A percentile compares a stretch with the other conserved stretches of the same genome.
Conservation (phyloP, 2,329 filamentous ascomycete genomes). For the Peltaster fructicola region DNA sequence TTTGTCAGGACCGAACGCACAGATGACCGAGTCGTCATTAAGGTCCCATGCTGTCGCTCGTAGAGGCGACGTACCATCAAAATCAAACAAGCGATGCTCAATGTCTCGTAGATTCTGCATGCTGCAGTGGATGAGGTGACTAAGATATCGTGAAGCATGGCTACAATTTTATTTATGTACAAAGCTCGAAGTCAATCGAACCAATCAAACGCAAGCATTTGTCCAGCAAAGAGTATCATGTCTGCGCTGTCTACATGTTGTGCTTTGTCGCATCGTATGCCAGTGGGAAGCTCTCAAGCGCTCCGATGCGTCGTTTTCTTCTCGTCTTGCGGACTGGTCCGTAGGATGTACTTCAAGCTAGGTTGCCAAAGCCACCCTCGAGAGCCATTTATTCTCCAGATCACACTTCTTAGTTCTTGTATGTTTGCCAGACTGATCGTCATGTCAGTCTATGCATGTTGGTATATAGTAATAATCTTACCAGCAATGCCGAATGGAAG, state of each 20-base stretch:
- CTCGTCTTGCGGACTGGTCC: no score
- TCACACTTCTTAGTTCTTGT: constrained; percentile 34
- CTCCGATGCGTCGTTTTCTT: no score
- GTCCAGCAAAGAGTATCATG: no score
- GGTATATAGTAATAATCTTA: constrained; percentile 24
- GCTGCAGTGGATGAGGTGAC: constrained; percentile 15
- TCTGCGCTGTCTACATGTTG: no score
- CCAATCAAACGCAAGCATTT: no score
- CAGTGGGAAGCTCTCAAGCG: no score
- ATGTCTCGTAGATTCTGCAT: constrained; percentile 87
- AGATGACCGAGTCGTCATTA: constrained; percentile 58
- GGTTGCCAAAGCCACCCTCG: no score
- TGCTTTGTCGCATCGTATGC: no score
- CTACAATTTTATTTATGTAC: no score
- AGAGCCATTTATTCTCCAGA: constrained; percentile 3
- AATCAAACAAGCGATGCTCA: constrained; percentile 47
- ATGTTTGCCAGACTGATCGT: constrained; percentile 45
- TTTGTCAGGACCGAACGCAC: constrained; percentile 64
- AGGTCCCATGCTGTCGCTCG: constrained; percentile 77
- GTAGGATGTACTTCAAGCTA: no score
- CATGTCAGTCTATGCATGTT: constrained; percentile 11
- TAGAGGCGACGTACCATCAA: constrained; percentile 40
- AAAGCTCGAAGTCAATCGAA: no score
- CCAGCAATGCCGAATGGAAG: constrained; percentile 46
- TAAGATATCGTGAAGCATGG: no score